Conservation (phyloP, 441 rosid genomes). For the Jatropha multifida region DNA sequence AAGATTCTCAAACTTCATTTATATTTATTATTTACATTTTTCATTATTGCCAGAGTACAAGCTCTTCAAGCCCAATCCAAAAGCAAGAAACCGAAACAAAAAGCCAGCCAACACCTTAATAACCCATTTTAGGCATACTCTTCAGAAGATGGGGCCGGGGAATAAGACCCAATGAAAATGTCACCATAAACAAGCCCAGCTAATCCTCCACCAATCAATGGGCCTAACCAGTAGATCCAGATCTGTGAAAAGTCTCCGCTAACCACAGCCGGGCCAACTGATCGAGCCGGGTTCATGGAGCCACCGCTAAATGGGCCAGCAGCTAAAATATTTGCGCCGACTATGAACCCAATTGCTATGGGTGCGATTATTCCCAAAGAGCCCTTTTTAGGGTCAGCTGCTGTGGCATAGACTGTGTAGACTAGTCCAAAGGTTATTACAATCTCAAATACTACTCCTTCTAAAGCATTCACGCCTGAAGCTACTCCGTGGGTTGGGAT, state of each 20-base stretch:
- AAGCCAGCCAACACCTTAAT: background rate
- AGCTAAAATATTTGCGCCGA: slow-evolving; percentile 85
- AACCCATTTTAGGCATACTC: slow-evolving; percentile 28
- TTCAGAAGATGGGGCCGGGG: slow-evolving; percentile 36
- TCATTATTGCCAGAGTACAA: background rate
- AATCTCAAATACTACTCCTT: slow-evolving; percentile 75
- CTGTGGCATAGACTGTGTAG: slow-evolving; percentile 87
- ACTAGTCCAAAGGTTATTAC: slow-evolving; percentile 74
- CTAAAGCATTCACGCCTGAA: slow-evolving; percentile 55
- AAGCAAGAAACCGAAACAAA: background rate
- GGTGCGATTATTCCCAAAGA: slow-evolving; percentile 78
- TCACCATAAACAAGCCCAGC: slow-evolving; percentile 81
- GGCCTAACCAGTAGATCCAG: slow-evolving; percentile 90
- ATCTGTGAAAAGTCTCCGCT: slow-evolving; percentile 63
- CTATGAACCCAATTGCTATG: slow-evolving; percentile 86
- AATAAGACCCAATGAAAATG: slow-evolving; percentile 61
- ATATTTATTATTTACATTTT: background rate
- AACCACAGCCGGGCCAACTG: slow-evolving; percentile 84
- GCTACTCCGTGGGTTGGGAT: slow-evolving; percentile 75
- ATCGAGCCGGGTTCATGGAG: slow-evolving; percentile 94
- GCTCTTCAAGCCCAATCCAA: background rate
- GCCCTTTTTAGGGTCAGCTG: slow-evolving; percentile 86
- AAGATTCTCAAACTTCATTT: background rate
- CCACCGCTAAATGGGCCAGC: slow-evolving; percentile 96
- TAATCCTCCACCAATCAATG: slow-evolving; percentile 77